Evolutionary conservation across 164 flowering plant genomes (phyloP), one percentile per base, ranked within the genome.

Genomic region (Cinnamomum chago): DNA sequence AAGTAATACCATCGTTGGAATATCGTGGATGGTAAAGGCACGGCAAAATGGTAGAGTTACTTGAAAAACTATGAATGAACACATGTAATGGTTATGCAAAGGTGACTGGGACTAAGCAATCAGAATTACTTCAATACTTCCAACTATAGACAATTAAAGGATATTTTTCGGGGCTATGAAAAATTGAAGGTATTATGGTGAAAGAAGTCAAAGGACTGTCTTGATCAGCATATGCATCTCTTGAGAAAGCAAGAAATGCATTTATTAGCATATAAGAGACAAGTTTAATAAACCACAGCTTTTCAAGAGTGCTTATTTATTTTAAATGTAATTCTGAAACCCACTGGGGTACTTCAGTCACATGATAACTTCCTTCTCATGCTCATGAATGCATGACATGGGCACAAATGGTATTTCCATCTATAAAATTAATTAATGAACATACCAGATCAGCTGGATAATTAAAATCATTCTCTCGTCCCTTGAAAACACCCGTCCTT

Each of bases 401-500:
- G 47, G 10, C 47, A 11, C 47, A 40, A 40, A 40, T 40, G 47
- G 47, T 40, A 40, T 40, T 40, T 40, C 2, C 47, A 40, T 1
- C 47, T 9, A 40, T 40, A 40, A 40, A 40, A 40, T 9, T 40
- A 40, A 40, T 40, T 40, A 40, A 40, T 7, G 50, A 64, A 81
- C 83, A 3, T 79, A 88, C 94, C 86, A 85, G 69, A 80, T 90
- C 92, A 65, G 94, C 98, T 25, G 97, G 92, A 83, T 81, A 86
- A 62, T 87, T 80, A 1, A 79, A 50, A 82, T 92, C 89, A 74
- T 95, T 95, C 68, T 76, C 85, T 33, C 82, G 77, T 72, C 89
- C 88, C 76, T 68, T 86, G 79, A 95, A 95, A 77, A 90, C 97
- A 1, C 98, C 96, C 0, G 99, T 95, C 81, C 95, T 89, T 1